Conservation (phyloP, 331 rosid genomes). For the Dryas integrifolia region DNA sequence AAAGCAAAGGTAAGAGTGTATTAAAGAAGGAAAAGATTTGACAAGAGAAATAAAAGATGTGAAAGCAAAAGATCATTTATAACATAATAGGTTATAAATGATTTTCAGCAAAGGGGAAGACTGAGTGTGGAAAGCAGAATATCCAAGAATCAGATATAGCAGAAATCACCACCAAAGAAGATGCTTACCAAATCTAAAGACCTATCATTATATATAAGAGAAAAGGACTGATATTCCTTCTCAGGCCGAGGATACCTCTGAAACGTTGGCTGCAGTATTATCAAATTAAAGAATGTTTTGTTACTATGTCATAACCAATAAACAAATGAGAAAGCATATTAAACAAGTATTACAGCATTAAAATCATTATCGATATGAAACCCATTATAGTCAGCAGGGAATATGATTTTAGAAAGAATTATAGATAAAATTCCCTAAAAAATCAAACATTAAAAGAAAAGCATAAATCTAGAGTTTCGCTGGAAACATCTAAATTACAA, state of each 20-base stretch:
- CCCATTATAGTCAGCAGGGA: background rate
- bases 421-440: background rate
- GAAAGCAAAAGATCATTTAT: too few relatives aligned
- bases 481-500: background rate
- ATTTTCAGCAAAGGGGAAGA: background rate
- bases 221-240: conserved; percentile 49
- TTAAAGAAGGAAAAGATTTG: background rate
- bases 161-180: background rate
- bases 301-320: conserved; percentile 4
- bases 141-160: background rate
- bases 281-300: background rate
- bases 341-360: background rate
- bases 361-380: background rate
- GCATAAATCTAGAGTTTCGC: background rate
- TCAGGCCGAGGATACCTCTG: conserved; percentile 50
- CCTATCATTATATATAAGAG: conserved; percentile 39
- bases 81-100: background rate
- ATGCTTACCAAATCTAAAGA: conserved; percentile 45
- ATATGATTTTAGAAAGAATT: background rate
- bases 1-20: background rate
- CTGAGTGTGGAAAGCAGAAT: background rate
- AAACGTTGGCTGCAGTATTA: conserved; percentile 36
- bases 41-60: background rate
- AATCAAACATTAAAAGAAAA: background rate
- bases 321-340: background rate